Percentiles rank a stretch among this genome's conserved stretches.
These are phyloP conservation scores for Aureobasidium sp. DNA, from an alignment of 2,329 filamentous ascomycete species.

Conservation along the genomic window DNA sequence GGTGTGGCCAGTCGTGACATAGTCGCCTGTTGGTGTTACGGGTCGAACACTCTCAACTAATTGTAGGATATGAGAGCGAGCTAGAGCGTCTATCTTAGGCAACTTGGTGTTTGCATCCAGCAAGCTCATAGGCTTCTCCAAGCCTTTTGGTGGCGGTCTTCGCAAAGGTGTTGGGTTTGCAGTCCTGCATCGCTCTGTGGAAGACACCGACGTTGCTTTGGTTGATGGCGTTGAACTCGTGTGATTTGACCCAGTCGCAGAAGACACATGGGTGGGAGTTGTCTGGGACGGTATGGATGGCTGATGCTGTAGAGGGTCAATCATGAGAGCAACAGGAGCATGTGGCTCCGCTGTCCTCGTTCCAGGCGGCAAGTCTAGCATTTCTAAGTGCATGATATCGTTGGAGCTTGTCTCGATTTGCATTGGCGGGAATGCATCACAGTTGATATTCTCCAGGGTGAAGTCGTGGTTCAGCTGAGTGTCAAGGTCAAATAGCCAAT, in stretches of 20 bases:
- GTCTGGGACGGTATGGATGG: not conserved
- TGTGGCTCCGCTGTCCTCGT: not conserved
- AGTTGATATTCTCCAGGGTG: not conserved
- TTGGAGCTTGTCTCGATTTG: not conserved
- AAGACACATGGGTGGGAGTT: not conserved
- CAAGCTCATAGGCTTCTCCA: conserved; percentile 28
- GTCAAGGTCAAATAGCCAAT: conserved; percentile 47
- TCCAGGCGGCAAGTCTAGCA: not conserved
- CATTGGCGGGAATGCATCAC: not conserved
- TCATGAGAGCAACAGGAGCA: not conserved
- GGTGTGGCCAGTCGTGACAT: conserved; percentile 41
- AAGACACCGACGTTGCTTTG: not conserved
- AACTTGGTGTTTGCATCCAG: conserved; percentile 24
- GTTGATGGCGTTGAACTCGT: not conserved
- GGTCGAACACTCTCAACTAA: conserved; percentile 44
- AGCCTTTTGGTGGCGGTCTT: conserved; percentile 13
- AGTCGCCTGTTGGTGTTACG: conserved; percentile 38
- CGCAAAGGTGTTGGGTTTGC: not conserved
- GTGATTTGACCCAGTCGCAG: not conserved
- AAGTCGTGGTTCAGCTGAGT: not conserved
- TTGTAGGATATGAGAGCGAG: conserved; percentile 37
- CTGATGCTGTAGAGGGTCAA: not conserved
- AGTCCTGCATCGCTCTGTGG: not conserved
- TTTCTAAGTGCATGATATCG: not conserved
- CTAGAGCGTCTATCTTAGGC: conserved; percentile 32